A percentile compares a stretch with the other conserved stretches of the same genome.
These are phyloP conservation scores for Skeletonema potamos DNA, from an alignment of 108 stramenopile species.

Conservation along the genomic window DNA sequence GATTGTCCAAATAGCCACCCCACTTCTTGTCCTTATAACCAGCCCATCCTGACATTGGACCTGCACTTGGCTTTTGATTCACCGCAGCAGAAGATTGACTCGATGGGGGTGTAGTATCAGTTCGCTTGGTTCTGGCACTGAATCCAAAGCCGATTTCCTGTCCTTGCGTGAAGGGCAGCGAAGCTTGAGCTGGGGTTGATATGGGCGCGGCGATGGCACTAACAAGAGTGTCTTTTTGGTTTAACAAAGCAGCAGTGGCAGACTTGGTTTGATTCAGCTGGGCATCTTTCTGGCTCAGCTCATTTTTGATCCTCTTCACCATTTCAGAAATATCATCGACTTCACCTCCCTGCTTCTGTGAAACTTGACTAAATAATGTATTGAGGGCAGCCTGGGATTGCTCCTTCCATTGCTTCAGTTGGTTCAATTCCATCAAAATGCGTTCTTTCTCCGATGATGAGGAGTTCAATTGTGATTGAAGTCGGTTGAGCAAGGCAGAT, in stretches of 20 bases:
- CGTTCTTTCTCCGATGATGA: conserved; percentile 23
- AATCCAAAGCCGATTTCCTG: conserved; percentile 21
- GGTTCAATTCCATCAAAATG: conserved; percentile 16
- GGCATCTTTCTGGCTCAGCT: conserved; percentile 12
- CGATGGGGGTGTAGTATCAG: background rate
- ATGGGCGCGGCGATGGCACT: background rate
- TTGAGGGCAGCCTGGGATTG: conserved; percentile 9
- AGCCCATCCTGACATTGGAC: conserved; percentile 34
- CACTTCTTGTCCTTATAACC: conserved; percentile 21
- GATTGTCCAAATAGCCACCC: conserved; percentile 37
- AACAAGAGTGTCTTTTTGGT: background rate
- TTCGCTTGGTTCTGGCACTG: conserved; percentile 7
- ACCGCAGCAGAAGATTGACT: conserved; percentile 7
- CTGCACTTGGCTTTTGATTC: background rate
- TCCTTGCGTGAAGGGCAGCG: background rate
- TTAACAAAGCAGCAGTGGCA: conserved; percentile 26
- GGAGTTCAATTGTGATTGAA: conserved; percentile 8
- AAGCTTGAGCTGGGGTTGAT: background rate
- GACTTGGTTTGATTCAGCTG: conserved; percentile 22
- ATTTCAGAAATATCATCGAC: conserved; percentile 15
- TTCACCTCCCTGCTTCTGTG: background rate
- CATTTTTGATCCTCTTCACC: conserved; percentile 14
- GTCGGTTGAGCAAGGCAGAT: conserved; percentile 14
- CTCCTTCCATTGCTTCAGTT: conserved; percentile 25
- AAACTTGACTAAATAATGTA: conserved; percentile 13